Percentiles rank a stretch among this genome's conserved stretches.
Evolutionary conservation across 1,139 yeast genomes (phyloP).

Genomic region (Candida sanyaensis): DNA sequence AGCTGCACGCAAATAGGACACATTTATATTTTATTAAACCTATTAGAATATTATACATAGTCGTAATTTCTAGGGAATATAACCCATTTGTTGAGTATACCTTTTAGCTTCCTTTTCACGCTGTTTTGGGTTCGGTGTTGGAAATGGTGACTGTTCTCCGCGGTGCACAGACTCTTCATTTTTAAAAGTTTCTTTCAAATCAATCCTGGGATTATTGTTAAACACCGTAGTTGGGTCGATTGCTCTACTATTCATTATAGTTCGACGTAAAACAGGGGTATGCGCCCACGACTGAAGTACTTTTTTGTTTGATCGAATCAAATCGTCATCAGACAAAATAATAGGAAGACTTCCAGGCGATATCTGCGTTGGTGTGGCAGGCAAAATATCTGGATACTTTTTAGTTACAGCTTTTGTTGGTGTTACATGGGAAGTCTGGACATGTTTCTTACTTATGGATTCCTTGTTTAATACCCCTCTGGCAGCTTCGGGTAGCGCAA

Average conservation of each 20-base stretch:
- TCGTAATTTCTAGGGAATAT: constrained; percentile 12
- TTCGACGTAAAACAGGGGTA: constrained; percentile 57
- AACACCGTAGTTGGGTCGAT: constrained; percentile 74
- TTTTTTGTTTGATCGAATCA: constrained; percentile 40
- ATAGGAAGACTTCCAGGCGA: constrained; percentile 40
- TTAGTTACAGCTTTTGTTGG: constrained; percentile 6
- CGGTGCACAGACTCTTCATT: constrained; percentile 48
- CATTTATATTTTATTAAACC: not conserved
- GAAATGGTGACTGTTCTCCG: constrained; percentile 61
- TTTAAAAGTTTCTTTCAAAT: constrained; percentile 69
- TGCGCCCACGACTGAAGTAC: constrained; percentile 73
- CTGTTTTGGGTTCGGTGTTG: constrained; percentile 25
- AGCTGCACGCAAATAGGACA: constrained; percentile 37
- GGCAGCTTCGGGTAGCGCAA: constrained; percentile 40
- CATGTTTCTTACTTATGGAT: constrained; percentile 5
- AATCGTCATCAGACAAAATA: constrained; percentile 59
- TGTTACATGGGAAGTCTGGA: not conserved
- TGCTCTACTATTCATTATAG: constrained; percentile 56
- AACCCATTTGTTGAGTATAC: constrained; percentile 60
- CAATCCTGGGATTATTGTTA: constrained; percentile 73
- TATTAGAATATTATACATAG: not conserved
- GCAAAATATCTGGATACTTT: constrained; percentile 5
- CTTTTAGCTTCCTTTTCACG: constrained; percentile 45
- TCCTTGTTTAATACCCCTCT: constrained; percentile 21
- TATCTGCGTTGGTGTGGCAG: constrained; percentile 11